Evolutionary conservation across 345 rosid species (phyloP).

Genomic region (Hevea brasiliensis): DNA sequence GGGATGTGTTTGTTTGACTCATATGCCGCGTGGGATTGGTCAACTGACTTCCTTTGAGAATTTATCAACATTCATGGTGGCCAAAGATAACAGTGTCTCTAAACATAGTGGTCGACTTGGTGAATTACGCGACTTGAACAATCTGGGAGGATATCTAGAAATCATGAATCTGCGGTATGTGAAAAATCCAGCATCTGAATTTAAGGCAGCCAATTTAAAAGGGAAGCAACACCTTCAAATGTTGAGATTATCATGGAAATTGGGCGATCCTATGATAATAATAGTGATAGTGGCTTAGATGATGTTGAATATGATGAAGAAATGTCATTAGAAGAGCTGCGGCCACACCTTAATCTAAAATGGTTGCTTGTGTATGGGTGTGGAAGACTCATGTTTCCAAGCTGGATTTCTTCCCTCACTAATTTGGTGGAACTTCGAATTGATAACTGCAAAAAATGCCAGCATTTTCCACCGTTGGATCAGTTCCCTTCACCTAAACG

Average conservation of each 20-base stretch:
- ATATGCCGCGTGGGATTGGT: slow-evolving; percentile 1
- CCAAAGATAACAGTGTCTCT: neutral
- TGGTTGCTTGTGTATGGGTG: neutral
- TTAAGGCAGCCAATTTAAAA: neutral
- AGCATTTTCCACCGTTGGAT: neutral
- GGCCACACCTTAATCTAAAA: neutral
- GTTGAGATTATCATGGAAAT: neutral
- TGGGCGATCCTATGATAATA: neutral
- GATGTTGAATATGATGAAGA: neutral
- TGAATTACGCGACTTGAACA: neutral
- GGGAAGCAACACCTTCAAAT: slow-evolving; percentile 1
- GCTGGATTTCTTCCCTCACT: slow-evolving; percentile 8
- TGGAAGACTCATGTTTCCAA: slow-evolving; percentile 3
- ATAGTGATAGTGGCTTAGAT: neutral
- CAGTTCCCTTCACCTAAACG: neutral
- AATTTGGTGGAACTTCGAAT: slow-evolving; percentile 3
- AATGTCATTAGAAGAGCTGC: neutral
- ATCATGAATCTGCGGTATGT: neutral
- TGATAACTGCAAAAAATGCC: slow-evolving; percentile 3
- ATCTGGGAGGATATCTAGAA: slow-evolving; percentile 2
- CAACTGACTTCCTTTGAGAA: neutral
- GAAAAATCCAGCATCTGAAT: neutral
- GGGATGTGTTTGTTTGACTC: slow-evolving; percentile 5
- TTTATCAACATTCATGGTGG: neutral
- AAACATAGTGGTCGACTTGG: too few relatives aligned